Evolutionary conservation across 495 filamentous ascomycete species (phyloP), one percentile per base, ranked within the genome.

Genomic region (Penicillium goetzii): DNA sequence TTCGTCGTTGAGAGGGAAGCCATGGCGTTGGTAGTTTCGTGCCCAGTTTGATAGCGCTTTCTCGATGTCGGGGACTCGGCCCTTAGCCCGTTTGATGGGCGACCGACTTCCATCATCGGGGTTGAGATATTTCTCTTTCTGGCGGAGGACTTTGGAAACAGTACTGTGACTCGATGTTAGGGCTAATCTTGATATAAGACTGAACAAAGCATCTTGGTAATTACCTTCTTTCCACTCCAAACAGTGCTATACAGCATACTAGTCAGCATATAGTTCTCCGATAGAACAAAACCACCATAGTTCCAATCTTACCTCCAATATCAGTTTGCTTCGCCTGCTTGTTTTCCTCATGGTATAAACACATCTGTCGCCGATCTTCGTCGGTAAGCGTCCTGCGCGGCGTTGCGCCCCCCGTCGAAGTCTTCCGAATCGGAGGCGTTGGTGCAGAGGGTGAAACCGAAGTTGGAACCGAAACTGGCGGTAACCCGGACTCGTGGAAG

Each of bases 181-280:
- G 68, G 64, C 65, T 36, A 65, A 68, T 49, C 2, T n/a, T 5
- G 32, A 12, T 23, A n/a, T 32, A 26, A 26, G 8, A 43, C 9
- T 36, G 8, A 21, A 8, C 3, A 32, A 41, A 36, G 28, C 47
- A 19, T 26, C 21, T 15, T n/a, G 7, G 34, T 43, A 43, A 19
- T 49, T 90, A 99, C 95, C 95, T 99, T 89, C 95, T 83, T 81
- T 99, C 95, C 58, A 99, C 95, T 25, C 95, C 94, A 81, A 99
- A 99, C 74, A 94, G 85, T 28, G 90, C 91, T 94, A 59, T 47
- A 52, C 4, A 50, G 40, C 26, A 54, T 32, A 17, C 32, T 67
- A 33, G 73, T 79, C 59, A 76, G 70, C 36, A 62, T 40, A 64
- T 23, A 72, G 65, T 61, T 66, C 56, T 57, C 58, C 67, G 30